Base-by-base conservation (phyloP, 2,329 filamentous ascomycete genomes). In the Botrytis aclada region DNA sequence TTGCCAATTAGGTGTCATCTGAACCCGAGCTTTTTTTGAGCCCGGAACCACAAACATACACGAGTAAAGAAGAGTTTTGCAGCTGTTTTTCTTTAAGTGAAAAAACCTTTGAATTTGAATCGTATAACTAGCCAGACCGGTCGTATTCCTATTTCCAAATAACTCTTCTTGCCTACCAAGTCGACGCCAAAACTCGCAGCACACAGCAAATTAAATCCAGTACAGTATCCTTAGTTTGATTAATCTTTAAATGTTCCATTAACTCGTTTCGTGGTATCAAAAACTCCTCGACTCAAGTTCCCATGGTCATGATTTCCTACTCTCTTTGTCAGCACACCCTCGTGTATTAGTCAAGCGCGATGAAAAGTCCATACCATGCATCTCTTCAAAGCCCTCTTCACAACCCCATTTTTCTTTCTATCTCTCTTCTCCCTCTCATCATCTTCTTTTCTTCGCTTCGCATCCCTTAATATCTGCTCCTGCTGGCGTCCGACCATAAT, bases 341-440 rank as follows among this genome's bases (percentile, higher is more conserved):
- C 32, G n/a, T 29, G 18, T 18, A 56, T 32, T 9, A 9, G 6
- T 69, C n/a, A 56, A 9, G 4, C 8, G 6, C 18, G 47, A 32
- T 34, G 10, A 18, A 47, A 69, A 10, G 41, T 22, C n/a, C 51
- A 58, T 47, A 66, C 70, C 39, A 29, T 25, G 39, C 37, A 67
- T 58, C 47, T 67, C 39, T 56, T 72, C 16, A 41, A 47, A 45
- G 32, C 6, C 16, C 70, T 72, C 29, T 60, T 72, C 32, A 72
- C 41, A 18, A 66, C 18, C 2, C 70, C 47, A n/a, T 34, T 43
- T 14, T 66, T 67, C 25, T 72, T 72, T 25, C 34, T 43, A 0
- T 43, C 62, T 22, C 41, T 45, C 10, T 58, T 62, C 14, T 29
- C 70, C 22, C 32, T 37, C 18, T 39, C 58, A 29, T 70, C 43